Evolutionary conservation across 345 rosid species (phyloP).

Genomic region (Punica granatum): DNA sequence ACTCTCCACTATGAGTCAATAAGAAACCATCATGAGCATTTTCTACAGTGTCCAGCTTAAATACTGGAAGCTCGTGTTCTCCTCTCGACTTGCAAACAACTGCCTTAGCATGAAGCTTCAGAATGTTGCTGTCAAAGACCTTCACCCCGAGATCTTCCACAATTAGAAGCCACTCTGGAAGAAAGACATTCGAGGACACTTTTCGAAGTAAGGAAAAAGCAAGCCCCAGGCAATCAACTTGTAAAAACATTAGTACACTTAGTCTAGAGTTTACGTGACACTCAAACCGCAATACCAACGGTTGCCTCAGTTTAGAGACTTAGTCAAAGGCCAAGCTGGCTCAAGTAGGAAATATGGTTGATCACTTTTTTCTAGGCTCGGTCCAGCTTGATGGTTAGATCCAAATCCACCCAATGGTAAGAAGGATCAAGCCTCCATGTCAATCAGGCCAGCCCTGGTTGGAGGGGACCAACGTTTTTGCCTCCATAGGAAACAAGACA

Average conservation of each 20-base stretch:
- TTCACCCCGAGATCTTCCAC: conserved; percentile 52
- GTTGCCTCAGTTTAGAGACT: too few relatives aligned
- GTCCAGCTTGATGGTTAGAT: not conserved
- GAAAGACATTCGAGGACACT: not conserved
- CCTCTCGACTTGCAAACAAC: conserved; percentile 31
- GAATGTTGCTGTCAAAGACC: conserved; percentile 41
- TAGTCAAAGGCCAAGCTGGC: not conserved
- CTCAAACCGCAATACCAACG: too few relatives aligned
- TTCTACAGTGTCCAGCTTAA: conserved; percentile 3
- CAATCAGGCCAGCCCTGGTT: not conserved
- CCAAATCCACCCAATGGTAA: not conserved
- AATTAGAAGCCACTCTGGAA: conserved; percentile 55
- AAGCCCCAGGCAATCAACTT: not conserved
- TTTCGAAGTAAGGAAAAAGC: not conserved
- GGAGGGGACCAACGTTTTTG: not conserved
- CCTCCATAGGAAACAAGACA: not conserved
- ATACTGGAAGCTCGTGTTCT: conserved; percentile 19
- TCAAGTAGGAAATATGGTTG: not conserved
- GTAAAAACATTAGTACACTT: not conserved
- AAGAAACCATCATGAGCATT: conserved; percentile 11
- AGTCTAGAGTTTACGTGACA: too few relatives aligned
- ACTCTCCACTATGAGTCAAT: not conserved
- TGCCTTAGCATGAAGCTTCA: conserved; percentile 42
- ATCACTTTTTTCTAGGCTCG: not conserved
- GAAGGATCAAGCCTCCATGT: not conserved